Conservation (phyloP, 176 grass and related monocot genomes). For the Zea mays region Zm-B73-REFERENCE-NAM-5.0 NC_050098.1:232771501-232772000, state of each 20-base stretch:
- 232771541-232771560: background rate
- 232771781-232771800: background rate
- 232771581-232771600: background rate
- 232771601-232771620: background rate
- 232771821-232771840: background rate
- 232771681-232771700: background rate
- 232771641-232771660: background rate
- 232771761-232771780: background rate
- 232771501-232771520: background rate
- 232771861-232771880: background rate
- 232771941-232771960: background rate
- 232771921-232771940: background rate
- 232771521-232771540: background rate
- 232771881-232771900: background rate
- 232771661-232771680: background rate
- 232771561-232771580: background rate
- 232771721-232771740: background rate
- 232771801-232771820: background rate
- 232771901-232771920: background rate
- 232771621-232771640: background rate
- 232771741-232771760: background rate
- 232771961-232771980: background rate
- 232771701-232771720: background rate
- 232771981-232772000: background rate
- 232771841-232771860: constrained; percentile 1